Evolutionary conservation across 352 stramenopile species (phyloP), one percentile per base, ranked within the genome.

Genomic region (Phytophthora meadii): DNA sequence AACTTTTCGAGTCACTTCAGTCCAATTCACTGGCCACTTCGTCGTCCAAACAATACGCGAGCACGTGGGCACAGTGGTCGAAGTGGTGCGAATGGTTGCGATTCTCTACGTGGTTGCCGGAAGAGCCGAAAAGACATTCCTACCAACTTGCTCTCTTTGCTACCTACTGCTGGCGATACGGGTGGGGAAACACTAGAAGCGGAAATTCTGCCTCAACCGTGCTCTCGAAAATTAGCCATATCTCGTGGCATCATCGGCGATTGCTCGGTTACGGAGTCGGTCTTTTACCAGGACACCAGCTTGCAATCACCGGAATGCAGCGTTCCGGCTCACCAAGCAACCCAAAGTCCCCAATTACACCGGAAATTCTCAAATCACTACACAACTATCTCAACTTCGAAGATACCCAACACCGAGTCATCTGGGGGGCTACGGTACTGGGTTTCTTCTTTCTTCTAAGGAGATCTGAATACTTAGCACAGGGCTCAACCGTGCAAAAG

Each of bases 221-320:
- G 14, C 25, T 74, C 50, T 63, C 70, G 51, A 78, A 74, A 14
- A 34, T 74, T 27, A 68, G 52, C 42, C 55, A 68, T 11, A 22
- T 65, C 15, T 45, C 48, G 39, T 65, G 49, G 58, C 17, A 67
- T 67, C 48, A 61, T 61, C 40, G 40, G 15, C 3, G 51, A 9
- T 11, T 32, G 3, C 5, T 36, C 30, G 70, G 65, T 1, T 72
- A 70, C 46, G 15, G 41, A 5, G 67, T 79, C 46, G 37, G 32
- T 0, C 46, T 81, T 1, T 24, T 62, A 7, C 40, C 52, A 0
- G 48, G 61, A 14, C 65, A 78, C 50, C 37, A 63, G 7, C 48
- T 78, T n/a, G 61, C 73, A 2, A 59, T 78, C 55, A 69, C 44
- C 2, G 73, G 73, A 24, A 81, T 77, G 73, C 69, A 39, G 0